phyloP scores from a whole-genome alignment of 768 basidiomycete genomes.

The Boletus subcaerulescens region DNA sequence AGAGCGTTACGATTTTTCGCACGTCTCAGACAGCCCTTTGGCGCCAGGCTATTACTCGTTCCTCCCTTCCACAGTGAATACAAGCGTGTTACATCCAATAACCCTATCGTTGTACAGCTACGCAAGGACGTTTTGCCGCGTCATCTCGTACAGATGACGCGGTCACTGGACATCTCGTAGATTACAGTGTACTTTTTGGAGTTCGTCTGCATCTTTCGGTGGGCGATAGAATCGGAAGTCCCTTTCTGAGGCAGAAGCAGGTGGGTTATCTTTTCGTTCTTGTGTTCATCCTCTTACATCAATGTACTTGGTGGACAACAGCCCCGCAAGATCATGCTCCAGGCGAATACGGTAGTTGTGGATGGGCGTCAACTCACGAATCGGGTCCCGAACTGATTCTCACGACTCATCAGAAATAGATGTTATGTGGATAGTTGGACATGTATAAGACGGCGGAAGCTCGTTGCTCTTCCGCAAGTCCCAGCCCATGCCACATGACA shows the following conservation, averaged over 20 bases:
- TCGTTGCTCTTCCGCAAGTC: too few species aligned
- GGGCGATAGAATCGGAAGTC: too few species aligned
- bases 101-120: not conserved
- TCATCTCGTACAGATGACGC: not conserved
- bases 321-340: constrained; percentile 84
- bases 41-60: constrained; percentile 3
- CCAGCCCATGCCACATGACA: constrained; percentile 2
- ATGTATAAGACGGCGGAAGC: not conserved
- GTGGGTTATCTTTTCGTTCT: constrained; percentile 37
- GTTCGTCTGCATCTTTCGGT: too few species aligned
- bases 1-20: not conserved
- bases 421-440: not conserved
- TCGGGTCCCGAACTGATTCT: not conserved
- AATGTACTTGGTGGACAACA: constrained; percentile 27
- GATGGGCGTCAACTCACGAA: constrained; percentile 32
- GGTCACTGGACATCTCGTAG: not conserved
- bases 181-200: too few species aligned
- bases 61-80: not conserved
- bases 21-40: not conserved
- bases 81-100: not conserved
- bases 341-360: constrained; percentile 72
- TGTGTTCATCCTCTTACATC: not conserved
- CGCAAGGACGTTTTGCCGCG: not conserved
- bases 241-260: constrained; percentile 68
- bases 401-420: constrained; percentile 8